Base-by-base conservation (phyloP, 1,139 yeast genomes). In the Hyphopichia pseudoburtonii region DNA sequence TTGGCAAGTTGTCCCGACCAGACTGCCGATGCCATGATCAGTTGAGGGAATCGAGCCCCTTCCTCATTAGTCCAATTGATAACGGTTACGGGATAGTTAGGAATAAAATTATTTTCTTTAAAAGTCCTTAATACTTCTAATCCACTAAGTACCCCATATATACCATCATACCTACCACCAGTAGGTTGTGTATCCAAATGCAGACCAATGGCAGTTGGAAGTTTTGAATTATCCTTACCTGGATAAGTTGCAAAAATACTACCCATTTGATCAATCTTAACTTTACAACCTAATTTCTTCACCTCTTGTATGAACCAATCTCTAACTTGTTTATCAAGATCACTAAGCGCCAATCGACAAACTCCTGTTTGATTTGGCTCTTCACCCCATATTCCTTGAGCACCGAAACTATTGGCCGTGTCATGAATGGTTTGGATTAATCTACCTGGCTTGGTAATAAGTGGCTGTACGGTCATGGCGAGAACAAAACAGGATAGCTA, bases 111-210 rank as follows among this genome's bases (percentile, higher is more conserved):
- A 54, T 80, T 77, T 11, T 79, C 86, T 42, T 79, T 76, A 50
- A 82, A 58, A 3, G 88, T 80, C 43, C 87, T 63, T 44, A 83
- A 55, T 4, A 82, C 79, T 54, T 83, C 88, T 30, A 83, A 60
- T 0, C 87, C 89, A 10, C 82, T 61, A 35, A 82, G 64, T 5
- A 83, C 89, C 17, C 89, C 90, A 27, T 73, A 69, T 30, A 81
- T 77, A 23, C 89, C 90, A 51, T 83, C 89, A 51, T 82, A 83
- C 42, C 86, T 64, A 5, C 89, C 89, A 23, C 89, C 89, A 5
- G 81, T 80, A n/a, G 89, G 89, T 58, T 83, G 89, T 1, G 89
- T 83, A 51, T 83, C 89, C 40, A 83, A 60, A 57, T 83, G 89
- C 0, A 88, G 81, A 1, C 90, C 89, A 43, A 82, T 78, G 10